Evolutionary conservation across 495 filamentous ascomycete genomes (phyloP), one percentile per base, ranked within the genome.

Genomic region (Tetracladium setigerum): DNA sequence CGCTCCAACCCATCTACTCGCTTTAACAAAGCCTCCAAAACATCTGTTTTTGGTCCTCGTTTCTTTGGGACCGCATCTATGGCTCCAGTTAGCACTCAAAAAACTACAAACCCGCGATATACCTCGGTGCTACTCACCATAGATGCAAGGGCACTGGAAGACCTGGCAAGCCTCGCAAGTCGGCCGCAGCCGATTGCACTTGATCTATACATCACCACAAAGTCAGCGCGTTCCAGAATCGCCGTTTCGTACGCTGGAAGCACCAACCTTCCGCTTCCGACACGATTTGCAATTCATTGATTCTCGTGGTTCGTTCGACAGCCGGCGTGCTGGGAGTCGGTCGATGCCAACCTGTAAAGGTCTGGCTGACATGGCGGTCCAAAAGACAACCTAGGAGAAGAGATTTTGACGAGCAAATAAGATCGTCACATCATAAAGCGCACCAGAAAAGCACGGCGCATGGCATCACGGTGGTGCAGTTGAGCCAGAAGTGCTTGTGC

Each of bases 251-350:
- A 17, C 9, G 7, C 22, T 27, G 22, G 22, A 27, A 41, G 2
- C 42, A 88, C 86, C 73, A 48, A 56, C 56, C 56, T 94, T 94
- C 58, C 87, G 75, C 63, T 90, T 94, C 53, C 87, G 80, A 71
- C 87, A 94, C 17, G 84, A 89, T 62, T 94, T 91, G 78, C 87
- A 94, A 64, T 94, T 94, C 87, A 94, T 94, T 15, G 86, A 83
- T 68, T 91, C 86, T 54, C 86, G 81, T 17, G 83, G 85, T 58
- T 89, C 85, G 58, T 77, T 78, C 68, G 76, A 81, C 66, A 78
- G 70, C 38, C 84, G 81, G 44, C 86, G 80, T 47, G 49, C 53
- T 30, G 86, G 83, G 54, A 94, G 68, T 55, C 87, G 79, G 66
- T 89, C 86, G 64, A 92, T 92, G 65, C 84, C 84, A 61, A 91